Percentiles rank a stretch among this genome's conserved stretches.
Evolutionary conservation across 169 alveolate genomes (phyloP).

Genomic region (Neospora caninum): DNA sequence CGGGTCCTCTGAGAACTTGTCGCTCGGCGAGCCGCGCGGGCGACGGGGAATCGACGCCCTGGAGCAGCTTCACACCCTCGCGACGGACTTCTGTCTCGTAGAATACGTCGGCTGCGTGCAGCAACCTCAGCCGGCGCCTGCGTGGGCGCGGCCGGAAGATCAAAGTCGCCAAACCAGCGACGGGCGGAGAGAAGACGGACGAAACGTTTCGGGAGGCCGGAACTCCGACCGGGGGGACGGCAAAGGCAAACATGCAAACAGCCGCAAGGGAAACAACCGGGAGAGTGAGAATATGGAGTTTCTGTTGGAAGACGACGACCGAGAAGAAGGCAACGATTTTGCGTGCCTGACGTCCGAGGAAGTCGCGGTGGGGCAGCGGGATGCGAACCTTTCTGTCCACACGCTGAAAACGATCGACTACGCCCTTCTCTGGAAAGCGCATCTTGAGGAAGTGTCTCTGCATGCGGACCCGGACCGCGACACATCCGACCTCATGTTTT

Average conservation of each 20-base stretch:
- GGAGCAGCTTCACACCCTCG: constrained; percentile 44
- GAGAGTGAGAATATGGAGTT: not conserved
- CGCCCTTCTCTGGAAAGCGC: constrained; percentile 41
- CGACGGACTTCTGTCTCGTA: constrained; percentile 21
- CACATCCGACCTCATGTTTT: not conserved
- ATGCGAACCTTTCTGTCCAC: constrained; percentile 1
- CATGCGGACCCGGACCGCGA: constrained; percentile 1
- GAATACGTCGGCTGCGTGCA: constrained; percentile 45
- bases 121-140: not conserved
- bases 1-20: not conserved
- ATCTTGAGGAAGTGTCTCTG: constrained; percentile 36
- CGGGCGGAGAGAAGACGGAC: not conserved
- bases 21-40: constrained; percentile 19
- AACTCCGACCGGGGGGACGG: not conserved
- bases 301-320: constrained; percentile 15
- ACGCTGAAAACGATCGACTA: constrained; percentile 40
- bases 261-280: not conserved
- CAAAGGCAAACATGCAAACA: not conserved
- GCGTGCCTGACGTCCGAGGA: constrained; percentile 1
- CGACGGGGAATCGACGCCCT: constrained; percentile 40
- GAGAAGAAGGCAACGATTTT: constrained; percentile 25
- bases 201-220: not conserved
- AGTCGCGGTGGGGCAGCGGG: constrained; percentile 4
- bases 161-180: not conserved
- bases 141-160: not conserved